Evolutionary conservation across 371 early-diverging fungal species (phyloP).

Genomic region (Phascolomyces articulosus): DNA sequence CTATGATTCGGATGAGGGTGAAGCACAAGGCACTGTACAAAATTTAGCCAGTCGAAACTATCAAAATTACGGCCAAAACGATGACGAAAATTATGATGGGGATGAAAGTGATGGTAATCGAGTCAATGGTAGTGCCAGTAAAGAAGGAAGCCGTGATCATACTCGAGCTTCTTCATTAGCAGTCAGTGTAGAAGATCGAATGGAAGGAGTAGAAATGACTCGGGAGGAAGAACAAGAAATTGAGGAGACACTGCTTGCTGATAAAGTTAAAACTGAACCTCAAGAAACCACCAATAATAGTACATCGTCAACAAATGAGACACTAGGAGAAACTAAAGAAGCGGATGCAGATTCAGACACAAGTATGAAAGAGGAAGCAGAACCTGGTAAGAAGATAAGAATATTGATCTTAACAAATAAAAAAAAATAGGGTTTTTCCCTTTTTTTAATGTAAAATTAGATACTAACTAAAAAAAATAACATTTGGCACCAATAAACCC

Average conservation of each 20-base stretch:
- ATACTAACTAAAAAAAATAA: too few species aligned
- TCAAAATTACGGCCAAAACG: slow-evolving; percentile 29
- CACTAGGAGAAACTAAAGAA: background rate
- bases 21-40: slow-evolving; percentile 32
- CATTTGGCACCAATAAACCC: too few species aligned
- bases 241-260: slow-evolving; percentile 27
- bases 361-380: slow-evolving; percentile 11
- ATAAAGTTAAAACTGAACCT: slow-evolving; percentile 32
- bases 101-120: slow-evolving; percentile 22
- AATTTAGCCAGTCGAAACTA: slow-evolving; percentile 31
- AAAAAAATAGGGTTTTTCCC: background rate
- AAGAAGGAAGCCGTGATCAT: background rate
- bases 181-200: background rate
- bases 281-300: slow-evolving; percentile 1
- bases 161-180: slow-evolving; percentile 18
- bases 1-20: slow-evolving; percentile 76
- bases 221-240: slow-evolving; percentile 41
- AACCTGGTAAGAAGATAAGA: slow-evolving; percentile 4
- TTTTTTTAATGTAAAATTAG: too few species aligned
- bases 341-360: background rate
- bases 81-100: slow-evolving; percentile 17
- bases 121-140: slow-evolving; percentile 14
- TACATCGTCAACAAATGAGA: slow-evolving; percentile 1
- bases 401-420: too few species aligned
- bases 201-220: slow-evolving; percentile 24